Evolutionary conservation across 1,284 basidiomycete genomes (phyloP).

Genomic region (Pterulicium gracile): DNA sequence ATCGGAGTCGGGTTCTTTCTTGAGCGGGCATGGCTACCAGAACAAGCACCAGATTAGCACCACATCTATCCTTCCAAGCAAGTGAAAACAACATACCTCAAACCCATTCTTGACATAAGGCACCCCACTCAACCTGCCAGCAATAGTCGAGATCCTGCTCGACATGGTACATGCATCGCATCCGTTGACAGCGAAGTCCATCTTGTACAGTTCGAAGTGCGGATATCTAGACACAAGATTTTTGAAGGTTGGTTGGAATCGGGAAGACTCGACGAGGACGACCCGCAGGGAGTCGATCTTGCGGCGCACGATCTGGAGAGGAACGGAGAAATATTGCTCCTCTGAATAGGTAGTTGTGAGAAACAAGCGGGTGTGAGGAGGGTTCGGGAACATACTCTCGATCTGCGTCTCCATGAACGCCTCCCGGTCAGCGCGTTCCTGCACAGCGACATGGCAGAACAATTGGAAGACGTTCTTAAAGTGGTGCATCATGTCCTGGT

Average conservation of each 20-base stretch:
- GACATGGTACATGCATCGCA: conserved; percentile 78
- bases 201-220: conserved; percentile 35
- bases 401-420: conserved; percentile 43
- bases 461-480: conserved; percentile 84
- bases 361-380: conserved; percentile 8
- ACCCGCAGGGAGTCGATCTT: conserved; percentile 60
- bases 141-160: conserved; percentile 49
- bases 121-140: conserved; percentile 44
- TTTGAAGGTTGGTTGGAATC: conserved; percentile 68
- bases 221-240: conserved; percentile 56
- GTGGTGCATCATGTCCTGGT: conserved; percentile 63
- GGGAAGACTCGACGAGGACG: conserved; percentile 65
- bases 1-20: conserved; percentile 16
- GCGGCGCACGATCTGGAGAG: conserved; percentile 48
- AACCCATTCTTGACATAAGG: conserved; percentile 53
- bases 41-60: too few relatives aligned
- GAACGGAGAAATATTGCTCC: conserved; percentile 64
- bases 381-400: conserved; percentile 30
- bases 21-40: not conserved
- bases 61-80: conserved; percentile 12
- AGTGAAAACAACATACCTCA: conserved; percentile 24
- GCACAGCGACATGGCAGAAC: conserved; percentile 70
- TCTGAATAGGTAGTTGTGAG: conserved; percentile 20
- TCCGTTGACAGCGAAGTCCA: conserved; percentile 46
- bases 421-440: conserved; percentile 36